These are phyloP conservation scores for Mucor circinelloides DNA, from an alignment of 371 early-diverging fungal genomes.

Conservation along the genomic window DNA sequence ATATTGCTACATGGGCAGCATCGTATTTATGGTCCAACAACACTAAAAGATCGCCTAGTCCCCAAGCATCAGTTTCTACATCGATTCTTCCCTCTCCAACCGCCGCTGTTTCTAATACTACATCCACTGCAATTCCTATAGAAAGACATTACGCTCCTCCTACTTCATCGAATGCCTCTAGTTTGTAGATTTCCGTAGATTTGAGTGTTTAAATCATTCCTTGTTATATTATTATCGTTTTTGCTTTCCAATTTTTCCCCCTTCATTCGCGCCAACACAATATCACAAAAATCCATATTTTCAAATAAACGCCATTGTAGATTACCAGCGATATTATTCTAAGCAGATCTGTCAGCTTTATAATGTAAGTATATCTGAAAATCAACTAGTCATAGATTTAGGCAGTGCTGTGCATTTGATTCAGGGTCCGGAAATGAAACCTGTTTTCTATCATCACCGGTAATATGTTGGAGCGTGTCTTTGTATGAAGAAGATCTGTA, in stretches of 20 bases:
- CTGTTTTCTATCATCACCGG: too few species aligned
- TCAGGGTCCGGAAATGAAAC: too few species aligned
- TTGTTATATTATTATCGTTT: not conserved
- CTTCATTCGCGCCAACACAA: not conserved
- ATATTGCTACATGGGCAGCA: conserved; percentile 25
- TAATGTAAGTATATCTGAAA: too few species aligned
- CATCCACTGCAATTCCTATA: conserved; percentile 14
- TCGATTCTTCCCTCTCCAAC: conserved; percentile 6
- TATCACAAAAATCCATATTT: too few species aligned
- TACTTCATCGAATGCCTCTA: conserved; percentile 19
- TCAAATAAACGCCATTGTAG: too few species aligned
- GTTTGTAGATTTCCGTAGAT: conserved; percentile 5
- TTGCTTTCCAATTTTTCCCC: not conserved
- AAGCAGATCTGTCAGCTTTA: too few species aligned
- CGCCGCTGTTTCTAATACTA: not conserved
- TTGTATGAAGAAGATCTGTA: not conserved
- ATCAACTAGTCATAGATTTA: too few species aligned
- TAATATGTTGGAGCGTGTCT: too few species aligned
- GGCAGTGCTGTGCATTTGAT: too few species aligned
- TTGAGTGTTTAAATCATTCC: not conserved
- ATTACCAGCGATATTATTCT: too few species aligned
- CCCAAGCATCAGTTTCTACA: conserved; percentile 1
- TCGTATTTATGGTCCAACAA: conserved; percentile 21
- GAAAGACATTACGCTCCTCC: conserved; percentile 5
- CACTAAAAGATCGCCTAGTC: not conserved